phyloP scores from a whole-genome alignment of 2,329 filamentous ascomycete species.

The Cladophialophora chaetospira region DNA sequence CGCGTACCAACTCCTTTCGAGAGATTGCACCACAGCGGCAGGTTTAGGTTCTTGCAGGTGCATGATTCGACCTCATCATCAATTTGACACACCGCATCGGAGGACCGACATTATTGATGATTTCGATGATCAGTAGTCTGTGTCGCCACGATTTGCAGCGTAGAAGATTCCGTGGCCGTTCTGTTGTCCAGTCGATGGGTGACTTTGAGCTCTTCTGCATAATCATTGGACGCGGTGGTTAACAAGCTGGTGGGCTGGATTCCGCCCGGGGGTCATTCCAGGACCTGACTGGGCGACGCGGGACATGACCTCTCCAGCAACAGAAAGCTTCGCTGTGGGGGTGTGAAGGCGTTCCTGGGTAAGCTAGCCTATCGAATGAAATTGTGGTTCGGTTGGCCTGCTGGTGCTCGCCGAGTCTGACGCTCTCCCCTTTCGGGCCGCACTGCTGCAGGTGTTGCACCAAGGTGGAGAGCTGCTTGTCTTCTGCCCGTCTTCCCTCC shows the following conservation, averaged over 20 bases:
- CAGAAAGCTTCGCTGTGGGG: neutral
- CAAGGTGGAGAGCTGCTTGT: neutral
- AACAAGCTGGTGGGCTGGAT: neutral
- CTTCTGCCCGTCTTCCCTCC: neutral
- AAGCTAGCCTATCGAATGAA: neutral
- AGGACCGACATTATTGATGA: neutral
- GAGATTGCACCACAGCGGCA: slow-evolving; percentile 19
- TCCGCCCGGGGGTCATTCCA: neutral
- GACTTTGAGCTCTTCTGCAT: slow-evolving; percentile 2
- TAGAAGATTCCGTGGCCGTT: slow-evolving; percentile 27
- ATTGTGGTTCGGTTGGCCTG: neutral
- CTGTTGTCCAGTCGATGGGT: slow-evolving; percentile 22
- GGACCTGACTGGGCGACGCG: neutral
- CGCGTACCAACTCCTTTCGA: slow-evolving; percentile 16
- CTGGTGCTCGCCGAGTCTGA: neutral
- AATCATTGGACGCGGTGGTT: slow-evolving; percentile 15
- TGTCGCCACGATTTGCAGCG: slow-evolving; percentile 10
- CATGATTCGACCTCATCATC: neutral
- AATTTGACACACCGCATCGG: neutral
- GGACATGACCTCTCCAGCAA: neutral
- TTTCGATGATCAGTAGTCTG: neutral
- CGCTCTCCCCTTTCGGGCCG: slow-evolving; percentile 5
- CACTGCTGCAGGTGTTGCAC: slow-evolving; percentile 11
- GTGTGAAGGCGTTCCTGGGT: neutral
- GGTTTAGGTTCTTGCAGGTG: neutral